Evolutionary conservation across 352 stramenopile species (phyloP).

Genomic region (Phytophthora foliorum): DNA sequence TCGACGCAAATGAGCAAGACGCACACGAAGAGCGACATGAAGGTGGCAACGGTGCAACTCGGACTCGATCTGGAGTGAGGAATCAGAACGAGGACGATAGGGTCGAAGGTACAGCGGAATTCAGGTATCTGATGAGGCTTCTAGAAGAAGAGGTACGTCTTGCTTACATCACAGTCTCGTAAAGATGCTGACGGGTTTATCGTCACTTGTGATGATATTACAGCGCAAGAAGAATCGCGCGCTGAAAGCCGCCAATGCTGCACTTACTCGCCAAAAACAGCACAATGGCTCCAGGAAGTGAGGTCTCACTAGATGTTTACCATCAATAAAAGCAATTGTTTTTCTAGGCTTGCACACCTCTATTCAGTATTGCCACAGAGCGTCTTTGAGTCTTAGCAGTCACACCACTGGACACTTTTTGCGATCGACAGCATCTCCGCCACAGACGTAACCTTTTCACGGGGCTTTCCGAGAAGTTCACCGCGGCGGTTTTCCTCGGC

Average conservation of each 20-base stretch:
- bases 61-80: neutral
- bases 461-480: conserved; percentile 65
- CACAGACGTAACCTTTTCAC: conserved; percentile 87
- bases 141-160: conserved; percentile 49
- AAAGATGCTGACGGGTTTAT: neutral
- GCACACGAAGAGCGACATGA: conserved; percentile 4
- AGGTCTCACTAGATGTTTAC: neutral
- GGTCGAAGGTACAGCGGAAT: conserved; percentile 19
- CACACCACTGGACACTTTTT: conserved; percentile 28
- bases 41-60: conserved; percentile 5
- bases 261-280: conserved; percentile 48
- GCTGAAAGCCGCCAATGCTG: conserved; percentile 50
- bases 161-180: conserved; percentile 4
- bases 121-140: conserved; percentile 21
- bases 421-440: conserved; percentile 74
- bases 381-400: neutral
- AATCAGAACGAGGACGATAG: conserved; percentile 1
- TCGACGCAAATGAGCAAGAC: conserved; percentile 13
- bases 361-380: neutral
- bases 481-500: conserved; percentile 73
- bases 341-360: conserved; percentile 1
- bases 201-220: neutral
- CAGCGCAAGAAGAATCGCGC: conserved; percentile 60
- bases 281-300: conserved; percentile 17
- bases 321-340: neutral